Evolutionary conservation across 768 basidiomycete genomes (phyloP).

Genomic region (Auricularia heimuer): DNA sequence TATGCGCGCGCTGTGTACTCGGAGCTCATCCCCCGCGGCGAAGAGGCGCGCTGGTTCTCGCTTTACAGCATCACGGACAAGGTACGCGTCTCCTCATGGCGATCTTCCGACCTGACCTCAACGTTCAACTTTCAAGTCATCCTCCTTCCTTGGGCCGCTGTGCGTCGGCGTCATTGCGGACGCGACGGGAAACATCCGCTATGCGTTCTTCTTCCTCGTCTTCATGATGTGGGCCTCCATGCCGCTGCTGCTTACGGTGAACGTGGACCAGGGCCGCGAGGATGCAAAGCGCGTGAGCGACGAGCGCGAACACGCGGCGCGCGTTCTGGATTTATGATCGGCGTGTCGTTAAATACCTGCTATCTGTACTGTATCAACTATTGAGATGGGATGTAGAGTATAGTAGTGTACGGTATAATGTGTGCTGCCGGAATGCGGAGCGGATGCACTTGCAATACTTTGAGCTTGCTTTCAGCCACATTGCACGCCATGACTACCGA

Average conservation of each 20-base stretch:
- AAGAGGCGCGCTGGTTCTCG: conserved; percentile 79
- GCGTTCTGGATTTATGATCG: not conserved
- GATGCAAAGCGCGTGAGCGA: conserved; percentile 29
- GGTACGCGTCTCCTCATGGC: conserved; percentile 26
- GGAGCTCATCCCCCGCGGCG: conserved; percentile 74
- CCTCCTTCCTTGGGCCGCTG: conserved; percentile 85
- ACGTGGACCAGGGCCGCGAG: conserved; percentile 52
- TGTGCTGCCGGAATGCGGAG: too few relatives aligned
- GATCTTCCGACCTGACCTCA: conserved; percentile 7
- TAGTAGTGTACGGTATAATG: too few relatives aligned
- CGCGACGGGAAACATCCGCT: conserved; percentile 82
- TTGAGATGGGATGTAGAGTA: too few relatives aligned
- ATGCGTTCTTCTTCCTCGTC: conserved; percentile 82
- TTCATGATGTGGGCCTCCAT: conserved; percentile 72
- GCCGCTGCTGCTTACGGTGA: conserved; percentile 62
- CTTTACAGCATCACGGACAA: conserved; percentile 89
- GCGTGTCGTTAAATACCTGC: too few relatives aligned
- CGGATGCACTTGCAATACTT: too few relatives aligned
- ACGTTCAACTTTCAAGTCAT: conserved; percentile 44
- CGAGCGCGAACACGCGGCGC: not conserved
- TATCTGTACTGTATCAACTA: too few relatives aligned
- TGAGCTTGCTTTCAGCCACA: too few relatives aligned
- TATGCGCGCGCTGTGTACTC: conserved; percentile 84
- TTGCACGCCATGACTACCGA: too few relatives aligned
- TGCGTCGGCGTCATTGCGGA: conserved; percentile 84